Conservation (phyloP, 495 filamentous ascomycete genomes). For the Cladorrhinum samala region DNA sequence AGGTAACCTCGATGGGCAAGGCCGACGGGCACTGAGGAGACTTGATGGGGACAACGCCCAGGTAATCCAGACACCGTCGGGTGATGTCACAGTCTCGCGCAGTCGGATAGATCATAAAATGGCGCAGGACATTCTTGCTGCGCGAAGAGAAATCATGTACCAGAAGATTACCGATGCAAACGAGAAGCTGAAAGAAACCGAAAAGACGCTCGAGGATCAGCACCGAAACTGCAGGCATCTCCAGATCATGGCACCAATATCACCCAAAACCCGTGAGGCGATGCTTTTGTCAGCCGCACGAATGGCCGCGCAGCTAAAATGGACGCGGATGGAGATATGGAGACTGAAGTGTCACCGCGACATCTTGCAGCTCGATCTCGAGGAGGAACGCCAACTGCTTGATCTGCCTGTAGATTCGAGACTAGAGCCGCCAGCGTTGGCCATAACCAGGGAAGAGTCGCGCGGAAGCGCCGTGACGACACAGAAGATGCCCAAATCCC, state of each 20-base stretch:
- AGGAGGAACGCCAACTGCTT: slow-evolving; percentile 57
- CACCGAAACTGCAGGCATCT: slow-evolving; percentile 90
- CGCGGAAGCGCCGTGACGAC: slow-evolving; percentile 19
- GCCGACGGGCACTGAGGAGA: slow-evolving; percentile 64
- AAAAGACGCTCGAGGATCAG: slow-evolving; percentile 72
- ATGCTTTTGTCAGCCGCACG: slow-evolving; percentile 78
- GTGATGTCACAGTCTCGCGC: slow-evolving; percentile 60
- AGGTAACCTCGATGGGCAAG: slow-evolving; percentile 77
- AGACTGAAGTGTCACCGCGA: slow-evolving; percentile 85
- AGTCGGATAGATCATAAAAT: slow-evolving; percentile 73
- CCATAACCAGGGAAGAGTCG: slow-evolving; percentile 23
- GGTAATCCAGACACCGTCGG: slow-evolving; percentile 61
- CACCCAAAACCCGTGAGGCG: slow-evolving; percentile 77
- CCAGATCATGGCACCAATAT: slow-evolving; percentile 80
- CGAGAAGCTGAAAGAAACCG: slow-evolving; percentile 65
- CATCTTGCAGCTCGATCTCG: slow-evolving; percentile 75
- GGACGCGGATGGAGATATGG: slow-evolving; percentile 91
- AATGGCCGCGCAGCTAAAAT: slow-evolving; percentile 84
- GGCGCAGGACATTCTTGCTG: slow-evolving; percentile 72
- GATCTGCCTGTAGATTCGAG: slow-evolving; percentile 28
- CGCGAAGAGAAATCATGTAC: slow-evolving; percentile 72
- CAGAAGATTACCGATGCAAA: slow-evolving; percentile 79
- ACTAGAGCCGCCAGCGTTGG: slow-evolving; percentile 23
- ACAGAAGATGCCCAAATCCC: slow-evolving; percentile 30
- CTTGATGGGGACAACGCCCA: slow-evolving; percentile 51